Base-by-base conservation (phyloP, 352 stramenopile genomes). In the Phytophthora kernoviae region DNA sequence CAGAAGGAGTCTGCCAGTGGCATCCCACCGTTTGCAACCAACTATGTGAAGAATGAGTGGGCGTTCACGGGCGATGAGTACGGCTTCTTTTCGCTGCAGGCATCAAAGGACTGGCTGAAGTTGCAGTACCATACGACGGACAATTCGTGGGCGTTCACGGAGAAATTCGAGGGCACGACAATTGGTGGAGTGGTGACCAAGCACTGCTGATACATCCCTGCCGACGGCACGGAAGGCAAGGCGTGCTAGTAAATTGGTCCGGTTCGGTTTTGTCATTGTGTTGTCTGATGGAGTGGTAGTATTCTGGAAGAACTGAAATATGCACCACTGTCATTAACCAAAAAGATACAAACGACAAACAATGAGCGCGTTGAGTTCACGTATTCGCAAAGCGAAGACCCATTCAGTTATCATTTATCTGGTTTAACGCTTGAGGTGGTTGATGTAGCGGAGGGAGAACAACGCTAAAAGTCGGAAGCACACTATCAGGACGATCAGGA, bases 1-100 rank as follows among this genome's bases (percentile, higher is more conserved):
- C 30, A 54, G 20, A 54, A 44, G 30, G 47, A 54, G 20, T 33
- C n/a, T 20, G 47, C 47, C 20, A 54, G 47, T 44, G 47, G 47
- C 34, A 37, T 54, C 37, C 75, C 79, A 4, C 41, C 57, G 21
- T 75, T 75, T 44, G 77, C 70, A 1, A 37, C 55, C 15, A 43
- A 56, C 42, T 79, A 84, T 36, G 51, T 87, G 9, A 62, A 71
- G 34, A 83, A 81, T 37, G 26, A 79, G 15, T 90, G 78, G 78
- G 69, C 69, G 9, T 77, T 74, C 18, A 70, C 58, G 15, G 72
- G 72, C 24, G 69, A 84, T 22, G 71, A 78, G 34, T 90, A 90
- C 48, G 80, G 78, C 9, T 75, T 88, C 42, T 88, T 90, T 45
- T 56, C 67, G 18, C 24, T 90, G 22, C 65, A 54, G 14, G 61